Evolutionary conservation across 352 stramenopile species (phyloP).

Genomic region (Pythium brachiatum): DNA sequence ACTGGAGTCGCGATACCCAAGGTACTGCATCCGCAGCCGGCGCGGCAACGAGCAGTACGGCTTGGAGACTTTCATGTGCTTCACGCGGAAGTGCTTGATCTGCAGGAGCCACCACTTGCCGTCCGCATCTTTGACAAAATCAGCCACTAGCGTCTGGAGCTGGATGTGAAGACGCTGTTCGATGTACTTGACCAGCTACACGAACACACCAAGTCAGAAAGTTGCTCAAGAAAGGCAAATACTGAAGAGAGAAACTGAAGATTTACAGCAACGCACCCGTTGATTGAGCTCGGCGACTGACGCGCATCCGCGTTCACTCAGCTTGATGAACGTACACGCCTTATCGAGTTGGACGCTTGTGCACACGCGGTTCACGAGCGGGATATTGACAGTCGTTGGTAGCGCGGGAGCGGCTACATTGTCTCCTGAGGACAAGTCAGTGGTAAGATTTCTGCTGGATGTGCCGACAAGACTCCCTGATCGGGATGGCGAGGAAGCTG

Average conservation of each 20-base stretch:
- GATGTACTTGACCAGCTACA: constrained; percentile 69
- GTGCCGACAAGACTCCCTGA: background rate
- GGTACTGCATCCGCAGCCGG: constrained; percentile 42
- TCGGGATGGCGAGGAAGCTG: background rate
- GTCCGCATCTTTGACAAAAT: constrained; percentile 69
- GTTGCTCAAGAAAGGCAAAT: background rate
- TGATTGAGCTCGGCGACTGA: constrained; percentile 66
- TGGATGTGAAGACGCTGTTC: constrained; percentile 59
- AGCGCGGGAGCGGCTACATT: background rate
- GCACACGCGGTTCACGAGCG: constrained; percentile 52
- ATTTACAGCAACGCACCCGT: constrained; percentile 34
- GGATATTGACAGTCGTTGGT: constrained; percentile 9
- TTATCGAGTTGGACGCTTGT: constrained; percentile 66
- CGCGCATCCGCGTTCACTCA: constrained; percentile 68
- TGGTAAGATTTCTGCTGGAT: background rate
- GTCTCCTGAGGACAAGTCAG: background rate
- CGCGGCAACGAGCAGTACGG: constrained; percentile 40
- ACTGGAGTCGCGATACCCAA: constrained; percentile 65
- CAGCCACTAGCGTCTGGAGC: constrained; percentile 61
- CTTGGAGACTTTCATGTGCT: constrained; percentile 27
- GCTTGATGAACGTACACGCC: constrained; percentile 74
- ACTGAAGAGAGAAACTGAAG: background rate
- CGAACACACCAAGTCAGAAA: background rate
- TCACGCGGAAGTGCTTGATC: constrained; percentile 71
- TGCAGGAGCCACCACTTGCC: constrained; percentile 79